Percentiles rank a stretch among this genome's conserved stretches.
These are phyloP conservation scores for Tylopilus vinaceipallidus DNA, from an alignment of 768 basidiomycete species.

Conservation along the genomic window DNA sequence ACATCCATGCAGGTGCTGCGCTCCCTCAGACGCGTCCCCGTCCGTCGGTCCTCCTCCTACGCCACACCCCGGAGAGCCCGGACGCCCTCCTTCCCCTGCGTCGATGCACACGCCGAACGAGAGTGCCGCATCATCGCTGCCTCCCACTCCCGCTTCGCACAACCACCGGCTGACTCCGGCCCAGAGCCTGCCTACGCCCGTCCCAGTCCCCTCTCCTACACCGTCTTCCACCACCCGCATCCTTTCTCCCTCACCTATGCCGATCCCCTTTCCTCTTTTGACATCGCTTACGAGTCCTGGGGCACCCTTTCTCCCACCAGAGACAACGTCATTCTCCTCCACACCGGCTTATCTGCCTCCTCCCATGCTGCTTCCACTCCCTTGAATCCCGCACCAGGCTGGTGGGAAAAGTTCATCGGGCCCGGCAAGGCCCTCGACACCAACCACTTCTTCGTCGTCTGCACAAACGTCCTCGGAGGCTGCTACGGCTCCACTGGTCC, in stretches of 20 bases:
- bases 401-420: conserved; percentile 99
- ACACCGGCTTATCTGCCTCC: conserved; percentile 94
- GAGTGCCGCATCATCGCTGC: conserved; percentile 51
- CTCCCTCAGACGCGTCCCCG: not conserved
- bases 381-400: conserved; percentile 78
- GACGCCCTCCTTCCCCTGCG: conserved; percentile 69
- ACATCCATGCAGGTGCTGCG: too few species aligned
- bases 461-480: conserved; percentile 95
- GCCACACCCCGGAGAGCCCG: too few species aligned
- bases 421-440: conserved; percentile 95
- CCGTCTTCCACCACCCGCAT: conserved; percentile 56
- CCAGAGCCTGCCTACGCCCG: conserved; percentile 84
- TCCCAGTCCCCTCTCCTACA: conserved; percentile 73
- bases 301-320: conserved; percentile 73
- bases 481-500: conserved; percentile 98
- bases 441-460: conserved; percentile 86
- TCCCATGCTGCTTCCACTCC: conserved; percentile 89
- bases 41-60: conserved; percentile 1
- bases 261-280: conserved; percentile 59
- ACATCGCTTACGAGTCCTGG: conserved; percentile 98
- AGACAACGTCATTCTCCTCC: conserved; percentile 91
- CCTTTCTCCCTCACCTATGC: conserved; percentile 71
- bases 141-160: conserved; percentile 8
- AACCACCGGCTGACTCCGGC: conserved; percentile 45
- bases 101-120: conserved; percentile 76